phyloP scores from a whole-genome alignment of 73 alveolate genomes.

The Paramecium primaurelia region DNA sequence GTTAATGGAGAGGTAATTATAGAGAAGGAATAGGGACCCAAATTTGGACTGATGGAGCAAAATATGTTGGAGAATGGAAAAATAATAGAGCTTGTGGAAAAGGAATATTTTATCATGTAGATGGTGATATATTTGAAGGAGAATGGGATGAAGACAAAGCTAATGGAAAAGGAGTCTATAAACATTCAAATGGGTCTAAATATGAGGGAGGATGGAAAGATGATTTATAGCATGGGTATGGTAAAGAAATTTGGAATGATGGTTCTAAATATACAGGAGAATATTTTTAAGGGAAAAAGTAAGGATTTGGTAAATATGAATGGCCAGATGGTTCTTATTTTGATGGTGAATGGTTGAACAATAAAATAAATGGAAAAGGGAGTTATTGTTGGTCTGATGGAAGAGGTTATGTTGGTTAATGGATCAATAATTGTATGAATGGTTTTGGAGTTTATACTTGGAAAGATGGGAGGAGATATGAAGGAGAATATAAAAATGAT shows the following conservation, averaged over 20 bases:
- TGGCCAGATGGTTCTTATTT: conserved; percentile 65
- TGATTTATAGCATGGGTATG: conserved; percentile 70
- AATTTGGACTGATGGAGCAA: conserved; percentile 62
- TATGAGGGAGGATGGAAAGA: conserved; percentile 73
- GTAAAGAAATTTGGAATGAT: conserved; percentile 74
- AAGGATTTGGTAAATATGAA: conserved; percentile 71
- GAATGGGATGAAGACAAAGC: conserved; percentile 61
- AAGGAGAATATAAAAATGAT: conserved; percentile 54
- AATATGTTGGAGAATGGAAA: conserved; percentile 68
- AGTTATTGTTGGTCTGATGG: conserved; percentile 66
- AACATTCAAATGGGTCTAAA: conserved; percentile 67
- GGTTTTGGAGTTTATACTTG: conserved; percentile 54
- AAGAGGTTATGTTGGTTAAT: conserved; percentile 40
- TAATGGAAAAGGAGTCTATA: conserved; percentile 73
- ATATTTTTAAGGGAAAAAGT: conserved; percentile 69
- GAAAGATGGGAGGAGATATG: conserved; percentile 55
- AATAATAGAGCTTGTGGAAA: conserved; percentile 63
- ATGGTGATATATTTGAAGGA: conserved; percentile 68
- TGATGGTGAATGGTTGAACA: conserved; percentile 19
- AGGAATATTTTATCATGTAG: conserved; percentile 62
- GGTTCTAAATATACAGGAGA: conserved; percentile 65
- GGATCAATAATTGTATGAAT: conserved; percentile 47
- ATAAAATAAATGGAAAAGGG: conserved; percentile 68
- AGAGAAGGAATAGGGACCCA: conserved; percentile 64
- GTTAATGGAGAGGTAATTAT: conserved; percentile 61